phyloP scores from a whole-genome alignment of 768 basidiomycete genomes.

The Kwoniella bestiolae region DNA sequence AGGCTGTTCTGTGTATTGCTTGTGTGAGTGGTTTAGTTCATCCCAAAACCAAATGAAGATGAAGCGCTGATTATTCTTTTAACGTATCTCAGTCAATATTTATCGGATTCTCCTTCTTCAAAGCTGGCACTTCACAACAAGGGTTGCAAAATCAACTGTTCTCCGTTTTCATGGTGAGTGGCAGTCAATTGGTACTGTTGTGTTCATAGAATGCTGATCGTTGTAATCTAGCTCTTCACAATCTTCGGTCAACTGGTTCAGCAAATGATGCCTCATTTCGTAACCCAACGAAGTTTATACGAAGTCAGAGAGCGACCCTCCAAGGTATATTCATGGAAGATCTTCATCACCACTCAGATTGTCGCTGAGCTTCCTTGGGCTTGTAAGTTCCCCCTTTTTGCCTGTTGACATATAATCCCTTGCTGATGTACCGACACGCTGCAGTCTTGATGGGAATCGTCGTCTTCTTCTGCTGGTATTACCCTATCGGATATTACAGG shows the following conservation, averaged over 20 bases:
- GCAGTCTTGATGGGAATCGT: constrained; percentile 47
- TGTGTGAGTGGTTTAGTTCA: constrained; percentile 30
- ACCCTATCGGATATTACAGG: constrained; percentile 59
- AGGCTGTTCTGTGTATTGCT: constrained; percentile 49
- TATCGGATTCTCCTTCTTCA: constrained; percentile 59
- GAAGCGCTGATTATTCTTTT: too few relatives aligned
- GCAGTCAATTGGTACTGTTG: not conserved
- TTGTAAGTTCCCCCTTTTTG: constrained; percentile 12
- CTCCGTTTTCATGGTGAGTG: constrained; percentile 48
- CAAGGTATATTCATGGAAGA: constrained; percentile 57
- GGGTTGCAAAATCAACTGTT: constrained; percentile 57
- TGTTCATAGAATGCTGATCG: not conserved
- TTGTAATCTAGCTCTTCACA: constrained; percentile 32
- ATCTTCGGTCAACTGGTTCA: constrained; percentile 57
- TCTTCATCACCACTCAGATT: constrained; percentile 57
- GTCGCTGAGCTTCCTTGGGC: constrained; percentile 48
- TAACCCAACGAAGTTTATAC: constrained; percentile 55
- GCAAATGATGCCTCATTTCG: constrained; percentile 58
- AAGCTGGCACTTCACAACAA: constrained; percentile 51
- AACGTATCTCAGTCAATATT: constrained; percentile 33
- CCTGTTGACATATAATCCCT: not conserved
- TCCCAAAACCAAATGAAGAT: too few relatives aligned
- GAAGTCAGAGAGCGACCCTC: constrained; percentile 57
- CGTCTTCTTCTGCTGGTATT: constrained; percentile 58
- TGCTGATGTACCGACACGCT: not conserved